phyloP scores from a whole-genome alignment of 805 yeast genomes.

The Groenewaldozyma salmanticensis region DNA sequence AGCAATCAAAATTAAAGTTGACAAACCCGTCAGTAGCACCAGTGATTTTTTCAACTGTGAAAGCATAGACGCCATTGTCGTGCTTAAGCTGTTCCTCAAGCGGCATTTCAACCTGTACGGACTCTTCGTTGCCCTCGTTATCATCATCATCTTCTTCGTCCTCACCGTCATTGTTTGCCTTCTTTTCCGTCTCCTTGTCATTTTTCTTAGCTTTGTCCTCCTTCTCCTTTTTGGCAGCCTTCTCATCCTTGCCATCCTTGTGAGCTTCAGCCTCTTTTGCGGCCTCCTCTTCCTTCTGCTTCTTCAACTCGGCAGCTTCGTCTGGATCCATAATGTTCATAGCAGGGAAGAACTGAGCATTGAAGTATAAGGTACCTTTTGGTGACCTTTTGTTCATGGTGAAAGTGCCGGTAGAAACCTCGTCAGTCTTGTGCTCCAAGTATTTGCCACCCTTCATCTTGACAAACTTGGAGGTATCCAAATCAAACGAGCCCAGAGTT shows the following conservation, averaged over 20 bases:
- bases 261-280: conserved; percentile 16
- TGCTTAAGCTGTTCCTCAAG: conserved; percentile 35
- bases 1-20: conserved; percentile 70
- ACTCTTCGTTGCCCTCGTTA: conserved; percentile 25
- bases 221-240: conserved; percentile 25
- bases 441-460: conserved; percentile 53
- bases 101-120: conserved; percentile 41
- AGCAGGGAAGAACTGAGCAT: conserved; percentile 74
- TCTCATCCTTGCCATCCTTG: too few species aligned
- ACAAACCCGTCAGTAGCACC: conserved; percentile 50
- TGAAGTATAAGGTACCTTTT: conserved; percentile 68
- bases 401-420: conserved; percentile 52
- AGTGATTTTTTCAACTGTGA: conserved; percentile 52
- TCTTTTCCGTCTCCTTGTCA: conserved; percentile 17
- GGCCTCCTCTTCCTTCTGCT: conserved; percentile 26
- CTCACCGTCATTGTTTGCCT: conserved; percentile 21
- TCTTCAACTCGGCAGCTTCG: conserved; percentile 49
- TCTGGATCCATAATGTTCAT: conserved; percentile 69
- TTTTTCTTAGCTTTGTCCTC: conserved; percentile 12
- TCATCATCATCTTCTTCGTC: conserved; percentile 31
- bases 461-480: conserved; percentile 59
- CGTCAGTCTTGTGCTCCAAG: conserved; percentile 28
- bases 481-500: conserved; percentile 72
- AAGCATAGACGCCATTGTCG: conserved; percentile 69
- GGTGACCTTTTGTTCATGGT: conserved; percentile 67